Percentiles rank a stretch among this genome's conserved stretches.
phyloP scores from a whole-genome alignment of 108 stramenopile genomes.

The Licmophora abbreviata region DNA sequence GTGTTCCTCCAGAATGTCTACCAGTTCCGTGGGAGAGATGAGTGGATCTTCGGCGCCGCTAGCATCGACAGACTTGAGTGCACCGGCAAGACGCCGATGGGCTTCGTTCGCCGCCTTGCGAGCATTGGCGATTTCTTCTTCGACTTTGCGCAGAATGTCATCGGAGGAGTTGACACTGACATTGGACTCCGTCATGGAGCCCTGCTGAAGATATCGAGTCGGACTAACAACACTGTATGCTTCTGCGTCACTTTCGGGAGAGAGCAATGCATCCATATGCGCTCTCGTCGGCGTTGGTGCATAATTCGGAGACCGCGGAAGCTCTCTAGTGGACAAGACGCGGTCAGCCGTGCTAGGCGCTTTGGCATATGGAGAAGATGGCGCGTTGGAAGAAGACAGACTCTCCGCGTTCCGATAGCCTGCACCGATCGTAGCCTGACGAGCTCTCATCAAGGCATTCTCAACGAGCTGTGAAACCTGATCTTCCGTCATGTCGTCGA shows the following conservation, averaged over 20 bases:
- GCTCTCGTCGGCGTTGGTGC: neutral
- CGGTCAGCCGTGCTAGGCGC: neutral
- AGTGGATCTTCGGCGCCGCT: neutral
- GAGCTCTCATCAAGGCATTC: constrained; percentile 44
- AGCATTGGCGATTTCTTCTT: constrained; percentile 44
- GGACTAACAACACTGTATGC: neutral
- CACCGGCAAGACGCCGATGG: neutral
- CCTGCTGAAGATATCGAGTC: too few species aligned
- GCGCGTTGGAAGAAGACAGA: neutral
- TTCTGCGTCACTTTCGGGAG: neutral
- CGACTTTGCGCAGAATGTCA: constrained; percentile 33
- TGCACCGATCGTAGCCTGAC: constrained; percentile 23
- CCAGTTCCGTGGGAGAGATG: constrained; percentile 3
- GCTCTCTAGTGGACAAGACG: neutral
- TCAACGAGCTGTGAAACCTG: constrained; percentile 51
- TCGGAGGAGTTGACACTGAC: constrained; percentile 24
- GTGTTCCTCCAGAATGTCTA: constrained; percentile 2
- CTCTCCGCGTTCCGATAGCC: constrained; percentile 6
- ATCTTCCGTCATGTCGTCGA: constrained; percentile 50
- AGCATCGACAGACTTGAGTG: neutral
- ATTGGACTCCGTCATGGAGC: too few species aligned
- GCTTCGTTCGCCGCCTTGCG: constrained; percentile 9
- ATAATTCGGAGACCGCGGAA: constrained; percentile 1
- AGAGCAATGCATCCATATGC: neutral
- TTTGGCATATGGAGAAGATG: neutral